Evolutionary conservation across 108 stramenopile genomes (phyloP).

Genomic region (Cyclostephanos invisitatus): DNA sequence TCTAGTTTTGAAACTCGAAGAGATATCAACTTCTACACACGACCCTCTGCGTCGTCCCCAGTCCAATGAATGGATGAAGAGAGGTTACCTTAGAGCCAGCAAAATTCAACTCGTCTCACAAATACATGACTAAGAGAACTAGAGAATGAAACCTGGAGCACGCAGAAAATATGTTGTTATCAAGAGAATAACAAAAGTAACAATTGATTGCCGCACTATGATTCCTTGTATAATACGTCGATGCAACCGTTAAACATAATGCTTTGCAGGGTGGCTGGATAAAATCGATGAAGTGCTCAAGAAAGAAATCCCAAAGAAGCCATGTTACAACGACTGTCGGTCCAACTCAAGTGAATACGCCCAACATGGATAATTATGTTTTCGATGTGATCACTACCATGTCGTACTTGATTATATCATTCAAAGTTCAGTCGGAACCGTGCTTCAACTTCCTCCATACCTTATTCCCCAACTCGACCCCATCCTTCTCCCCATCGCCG

Average conservation of each 20-base stretch:
- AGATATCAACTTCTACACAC: slow-evolving; percentile 1
- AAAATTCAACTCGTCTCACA: neutral
- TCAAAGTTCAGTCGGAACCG: slow-evolving; percentile 35
- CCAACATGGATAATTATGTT: neutral
- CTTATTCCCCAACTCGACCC: slow-evolving; percentile 60
- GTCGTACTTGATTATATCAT: neutral
- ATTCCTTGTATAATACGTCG: neutral
- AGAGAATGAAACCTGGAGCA: neutral
- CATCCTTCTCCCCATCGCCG: slow-evolving; percentile 35
- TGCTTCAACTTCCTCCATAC: slow-evolving; percentile 93
- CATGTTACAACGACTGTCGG: too few species aligned
- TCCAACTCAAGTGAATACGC: neutral
- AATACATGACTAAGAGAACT: neutral
- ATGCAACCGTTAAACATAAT: too few species aligned
- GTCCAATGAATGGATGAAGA: slow-evolving; percentile 5
- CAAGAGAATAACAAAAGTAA: slow-evolving; percentile 5
- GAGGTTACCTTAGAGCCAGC: neutral
- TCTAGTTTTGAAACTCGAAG: neutral
- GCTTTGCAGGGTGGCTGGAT: neutral
- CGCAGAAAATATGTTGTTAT: neutral
- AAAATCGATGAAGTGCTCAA: neutral
- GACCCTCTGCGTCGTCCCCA: neutral
- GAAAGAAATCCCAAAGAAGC: neutral
- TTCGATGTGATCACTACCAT: neutral
- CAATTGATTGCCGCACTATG: neutral